Percentiles rank a stretch among this genome's conserved stretches.
phyloP scores from a whole-genome alignment of 352 stramenopile genomes.

The Phytopythium ostracodes region DNA sequence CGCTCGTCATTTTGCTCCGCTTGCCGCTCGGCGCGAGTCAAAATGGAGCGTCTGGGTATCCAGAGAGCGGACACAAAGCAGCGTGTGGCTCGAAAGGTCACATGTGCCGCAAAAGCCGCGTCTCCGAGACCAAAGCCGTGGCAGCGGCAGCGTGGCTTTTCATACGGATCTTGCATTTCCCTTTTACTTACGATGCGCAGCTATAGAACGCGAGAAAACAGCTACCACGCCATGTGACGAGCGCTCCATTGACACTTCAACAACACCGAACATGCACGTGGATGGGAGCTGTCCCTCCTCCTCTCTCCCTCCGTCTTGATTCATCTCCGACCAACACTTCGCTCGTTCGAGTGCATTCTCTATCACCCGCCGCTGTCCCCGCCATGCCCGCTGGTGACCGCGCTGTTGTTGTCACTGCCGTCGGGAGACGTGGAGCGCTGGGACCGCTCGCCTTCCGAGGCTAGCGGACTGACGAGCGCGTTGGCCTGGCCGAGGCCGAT shows the following conservation, averaged over 20 bases:
- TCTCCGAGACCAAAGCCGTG: too few species aligned
- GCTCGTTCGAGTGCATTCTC: not conserved
- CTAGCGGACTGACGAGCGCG: slow-evolving; percentile 4
- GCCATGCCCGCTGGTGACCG: not conserved
- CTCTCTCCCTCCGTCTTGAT: not conserved
- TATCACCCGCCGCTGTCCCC: not conserved
- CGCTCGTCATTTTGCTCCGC: not conserved
- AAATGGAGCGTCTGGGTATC: not conserved
- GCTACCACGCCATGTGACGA: too few species aligned
- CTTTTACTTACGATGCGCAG: not conserved
- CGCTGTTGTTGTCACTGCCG: not conserved
- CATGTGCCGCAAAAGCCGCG: too few species aligned
- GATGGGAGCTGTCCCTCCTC: not conserved
- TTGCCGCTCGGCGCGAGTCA: not conserved
- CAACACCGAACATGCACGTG: not conserved
- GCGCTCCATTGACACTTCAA: too few species aligned
- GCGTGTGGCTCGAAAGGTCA: not conserved
- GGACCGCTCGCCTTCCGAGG: slow-evolving; percentile 1
- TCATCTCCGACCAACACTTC: not conserved
- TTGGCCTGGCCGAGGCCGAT: slow-evolving; percentile 42
- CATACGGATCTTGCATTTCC: not conserved
- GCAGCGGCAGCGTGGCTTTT: too few species aligned
- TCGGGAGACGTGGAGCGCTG: not conserved
- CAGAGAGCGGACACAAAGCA: too few species aligned
- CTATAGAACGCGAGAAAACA: not conserved